Evolutionary conservation across 2,329 filamentous ascomycete species (phyloP).

Genomic region (Cercospora sojina): DNA sequence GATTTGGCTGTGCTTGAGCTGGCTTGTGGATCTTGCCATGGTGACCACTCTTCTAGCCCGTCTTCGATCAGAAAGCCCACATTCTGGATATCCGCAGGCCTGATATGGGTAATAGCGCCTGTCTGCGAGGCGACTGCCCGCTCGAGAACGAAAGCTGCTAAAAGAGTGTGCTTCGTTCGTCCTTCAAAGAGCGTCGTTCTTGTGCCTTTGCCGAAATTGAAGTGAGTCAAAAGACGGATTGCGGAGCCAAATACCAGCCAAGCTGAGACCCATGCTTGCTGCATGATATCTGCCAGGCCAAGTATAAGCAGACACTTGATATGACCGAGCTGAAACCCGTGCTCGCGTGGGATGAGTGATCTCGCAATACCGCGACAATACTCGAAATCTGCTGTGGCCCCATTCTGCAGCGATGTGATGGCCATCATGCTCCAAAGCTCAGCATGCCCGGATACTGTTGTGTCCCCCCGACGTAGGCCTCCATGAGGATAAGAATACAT

Average conservation of each 20-base stretch:
- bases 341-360: conserved; percentile 23
- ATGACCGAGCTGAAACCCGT: conserved; percentile 41
- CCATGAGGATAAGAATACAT: conserved; percentile 56
- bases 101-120: conserved; percentile 53
- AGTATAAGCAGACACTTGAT: conserved; percentile 50
- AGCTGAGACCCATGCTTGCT: conserved; percentile 56
- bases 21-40: conserved; percentile 57
- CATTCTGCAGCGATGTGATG: conserved; percentile 15
- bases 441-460: conserved; percentile 41
- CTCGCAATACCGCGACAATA: conserved; percentile 20
- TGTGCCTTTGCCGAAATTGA: conserved; percentile 16
- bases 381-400: conserved; percentile 4
- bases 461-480: conserved; percentile 38
- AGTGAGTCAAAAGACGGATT: conserved; percentile 53
- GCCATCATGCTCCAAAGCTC: conserved; percentile 50
- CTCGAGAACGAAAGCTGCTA: conserved; percentile 64
- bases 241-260: conserved; percentile 66
- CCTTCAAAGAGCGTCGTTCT: conserved; percentile 17
- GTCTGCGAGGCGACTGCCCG: conserved; percentile 56
- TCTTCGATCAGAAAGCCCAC: conserved; percentile 59
- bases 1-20: conserved; percentile 38
- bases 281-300: conserved; percentile 62
- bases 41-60: conserved; percentile 71
- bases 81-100: conserved; percentile 48
- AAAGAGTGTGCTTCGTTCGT: conserved; percentile 46